These are phyloP conservation scores for Metschnikowia picachoensis DNA, from an alignment of 805 yeast genomes.

Conservation along the genomic window DNA sequence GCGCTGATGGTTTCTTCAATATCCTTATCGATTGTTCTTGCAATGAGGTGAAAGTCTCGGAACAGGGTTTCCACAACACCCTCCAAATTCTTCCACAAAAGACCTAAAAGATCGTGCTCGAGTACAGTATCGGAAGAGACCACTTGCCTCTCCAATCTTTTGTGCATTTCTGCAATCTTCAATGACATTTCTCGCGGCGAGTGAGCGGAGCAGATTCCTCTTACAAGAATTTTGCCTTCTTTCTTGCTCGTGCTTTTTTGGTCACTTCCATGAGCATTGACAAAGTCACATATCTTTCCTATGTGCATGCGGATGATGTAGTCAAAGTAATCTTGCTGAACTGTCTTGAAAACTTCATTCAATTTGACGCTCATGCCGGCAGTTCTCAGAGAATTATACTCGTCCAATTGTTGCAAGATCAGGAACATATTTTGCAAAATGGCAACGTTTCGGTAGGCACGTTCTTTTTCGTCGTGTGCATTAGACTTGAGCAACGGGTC, in stretches of 20 bases:
- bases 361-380: constrained; percentile 23
- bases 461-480: constrained; percentile 42
- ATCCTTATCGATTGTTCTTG: constrained; percentile 51
- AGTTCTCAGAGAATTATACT: constrained; percentile 22
- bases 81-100: constrained; percentile 69
- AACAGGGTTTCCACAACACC: constrained; percentile 57
- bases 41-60: constrained; percentile 49
- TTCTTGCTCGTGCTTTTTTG: constrained; percentile 56
- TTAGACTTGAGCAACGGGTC: constrained; percentile 42
- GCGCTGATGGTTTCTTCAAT: constrained; percentile 48
- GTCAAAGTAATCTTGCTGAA: constrained; percentile 32
- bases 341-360: constrained; percentile 25
- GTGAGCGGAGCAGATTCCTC: constrained; percentile 52
- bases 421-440: constrained; percentile 38
- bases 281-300: constrained; percentile 65
- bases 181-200: constrained; percentile 55
- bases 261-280: constrained; percentile 55
- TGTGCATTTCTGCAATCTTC: constrained; percentile 52
- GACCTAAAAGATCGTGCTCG: constrained; percentile 53
- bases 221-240: constrained; percentile 56
- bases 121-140: constrained; percentile 35
- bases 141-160: constrained; percentile 56
- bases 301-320: constrained; percentile 43
- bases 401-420: constrained; percentile 31
- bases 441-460: constrained; percentile 37